Evolutionary conservation across 768 basidiomycete species (phyloP).

Genomic region (Coprinopsis cinerea): DNA sequence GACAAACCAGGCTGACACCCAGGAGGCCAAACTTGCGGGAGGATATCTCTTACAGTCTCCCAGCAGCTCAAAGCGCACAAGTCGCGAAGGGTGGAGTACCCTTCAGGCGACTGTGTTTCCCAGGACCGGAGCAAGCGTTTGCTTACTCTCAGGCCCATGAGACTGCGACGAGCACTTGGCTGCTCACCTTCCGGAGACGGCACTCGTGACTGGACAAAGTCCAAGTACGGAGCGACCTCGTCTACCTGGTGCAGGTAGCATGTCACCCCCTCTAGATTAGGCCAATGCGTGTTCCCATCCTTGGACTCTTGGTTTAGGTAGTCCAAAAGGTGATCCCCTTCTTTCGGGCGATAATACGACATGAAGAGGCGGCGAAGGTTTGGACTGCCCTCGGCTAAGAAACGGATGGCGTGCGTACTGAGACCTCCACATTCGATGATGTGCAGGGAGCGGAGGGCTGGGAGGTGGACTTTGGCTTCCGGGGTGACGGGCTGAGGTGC

Average conservation of each 20-base stretch:
- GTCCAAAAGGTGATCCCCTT: slow-evolving; percentile 5
- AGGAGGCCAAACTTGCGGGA: slow-evolving; percentile 5
- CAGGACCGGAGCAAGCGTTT: neutral
- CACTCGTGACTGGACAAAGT: slow-evolving; percentile 1
- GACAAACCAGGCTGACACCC: neutral
- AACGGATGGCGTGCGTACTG: neutral
- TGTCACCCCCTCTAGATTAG: neutral
- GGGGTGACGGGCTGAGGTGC: neutral
- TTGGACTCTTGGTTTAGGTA: slow-evolving; percentile 6
- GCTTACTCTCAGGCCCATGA: slow-evolving; percentile 3
- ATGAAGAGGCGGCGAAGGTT: slow-evolving; percentile 6
- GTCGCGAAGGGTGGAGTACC: neutral
- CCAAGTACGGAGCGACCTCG: slow-evolving; percentile 6
- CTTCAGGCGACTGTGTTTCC: neutral
- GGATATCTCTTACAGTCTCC: neutral
- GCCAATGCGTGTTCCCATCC: slow-evolving; percentile 5
- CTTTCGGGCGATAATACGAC: slow-evolving; percentile 8
- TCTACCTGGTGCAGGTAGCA: slow-evolving; percentile 3
- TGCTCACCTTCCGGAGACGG: neutral
- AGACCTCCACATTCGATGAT: slow-evolving; percentile 8
- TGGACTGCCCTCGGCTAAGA: slow-evolving; percentile 7
- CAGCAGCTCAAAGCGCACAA: neutral
- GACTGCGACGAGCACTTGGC: too few species aligned
- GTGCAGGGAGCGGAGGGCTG: slow-evolving; percentile 6
- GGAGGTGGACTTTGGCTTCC: neutral